Evolutionary conservation across 805 yeast species (phyloP), one percentile per base, ranked within the genome.

Genomic region (Phaffomyces antillensis): DNA sequence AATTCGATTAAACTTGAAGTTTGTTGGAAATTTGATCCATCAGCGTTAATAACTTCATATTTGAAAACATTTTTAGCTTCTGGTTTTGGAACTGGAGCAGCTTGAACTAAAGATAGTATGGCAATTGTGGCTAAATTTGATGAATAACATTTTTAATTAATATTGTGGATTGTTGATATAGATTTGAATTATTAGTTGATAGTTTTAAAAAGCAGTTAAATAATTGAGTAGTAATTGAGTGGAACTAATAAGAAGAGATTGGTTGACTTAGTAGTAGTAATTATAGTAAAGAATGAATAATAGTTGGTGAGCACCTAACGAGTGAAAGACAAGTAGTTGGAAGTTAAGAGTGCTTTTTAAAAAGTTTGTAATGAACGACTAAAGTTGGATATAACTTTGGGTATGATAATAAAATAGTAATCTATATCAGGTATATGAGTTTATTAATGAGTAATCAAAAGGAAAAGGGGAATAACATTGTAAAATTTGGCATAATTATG

Each of bases 31-130:
- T 56, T 51, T 40, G 61, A 54, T 30, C 62, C 62, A 45, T 59
- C 63, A 32, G 52, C 61, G 40, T 59, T 59, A 31, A 59, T 54
- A 39, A 59, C 58, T 17, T 53, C 53, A 41, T 57, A 57, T 23
- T 47, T 48, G 52, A 42, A 59, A 24, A 43, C 48, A 17, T 42
- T 49, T 7, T 41, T 43, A 31, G 51, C 48, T 17, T 44, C 51
- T 25, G 59, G 52, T 5, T 23, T 30, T 24, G 59, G 55, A 11
- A 48, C 43, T 24, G 62, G 59, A 23, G 42, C 42, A 34, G 61
- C 58, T 12, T 26, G 35, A 32, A 47, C 43, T 16, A 52, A 39
- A 13, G 55, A 43, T 31, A 55, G 39, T 16, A 58, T 16, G 26
- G 59, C 44, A 20, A 52, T n/a, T 12, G 55, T 49, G 26, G 55